Evolutionary conservation across 306 rosid genomes (phyloP), one percentile per base, ranked within the genome.

Genomic region (Ormosia semicastrata): DNA sequence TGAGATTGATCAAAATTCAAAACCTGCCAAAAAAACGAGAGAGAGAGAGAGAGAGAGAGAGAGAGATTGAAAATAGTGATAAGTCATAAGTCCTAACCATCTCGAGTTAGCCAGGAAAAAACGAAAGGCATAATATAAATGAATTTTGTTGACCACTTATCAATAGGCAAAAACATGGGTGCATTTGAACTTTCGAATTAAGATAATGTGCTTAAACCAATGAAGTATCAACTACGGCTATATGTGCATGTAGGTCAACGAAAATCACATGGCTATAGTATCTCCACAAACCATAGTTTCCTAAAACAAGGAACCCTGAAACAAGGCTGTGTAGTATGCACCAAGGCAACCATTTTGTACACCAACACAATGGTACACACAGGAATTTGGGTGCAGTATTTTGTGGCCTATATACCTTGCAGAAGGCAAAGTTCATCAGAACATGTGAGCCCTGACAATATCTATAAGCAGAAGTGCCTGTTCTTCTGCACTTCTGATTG

Each of bases 241-340:
- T 54, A 29, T 39, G 5, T 67, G 67, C 82, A n/a, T 29, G 68
- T 1, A 37, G 46, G 75, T 78, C 82, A 67, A 78, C 58, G 6
- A 40, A 53, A 40, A 67, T 78, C 82, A 78, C 82, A 67, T 78
- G 82, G 75, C 18, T 9, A 57, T 37, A 52, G 24, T 14, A 52
- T 68, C 57, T 66, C 58, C 57, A 52, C 56, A 66, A 50, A 67
- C 50, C 9, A 39, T 39, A 52, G 14, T 66, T 53, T 34, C 66
- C 75, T 40, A 14, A 39, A 67, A 36, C 75, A 77, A 37, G 56
- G 82, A 77, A 66, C 56, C 66, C 2, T 37, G 1, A 59, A 43
- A 75, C 57, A 75, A 57, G 44, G 9, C 18, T 29, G n/a, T 36
- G 8, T 15, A 29, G 41, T 12, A 37, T 54, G 10, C 37, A 18